phyloP scores from a whole-genome alignment of 2,329 filamentous ascomycete genomes.

The Tolypocladium sp. region DNA sequence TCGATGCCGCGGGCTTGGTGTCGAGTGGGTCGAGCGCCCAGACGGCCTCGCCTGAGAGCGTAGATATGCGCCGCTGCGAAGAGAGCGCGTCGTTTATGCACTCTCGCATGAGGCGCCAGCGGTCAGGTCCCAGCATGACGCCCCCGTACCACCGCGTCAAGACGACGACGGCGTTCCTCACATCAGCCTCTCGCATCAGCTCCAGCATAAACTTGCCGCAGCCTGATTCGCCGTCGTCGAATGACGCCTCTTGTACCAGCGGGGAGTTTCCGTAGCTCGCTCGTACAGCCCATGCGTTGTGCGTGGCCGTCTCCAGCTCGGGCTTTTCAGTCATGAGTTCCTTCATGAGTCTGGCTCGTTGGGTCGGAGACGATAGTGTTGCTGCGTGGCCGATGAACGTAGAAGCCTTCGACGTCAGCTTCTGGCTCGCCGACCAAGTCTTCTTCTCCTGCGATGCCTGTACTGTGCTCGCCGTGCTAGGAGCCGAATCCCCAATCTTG shows the following conservation, averaged over 20 bases:
- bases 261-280: conserved; percentile 26
- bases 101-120: conserved; percentile 53
- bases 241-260: conserved; percentile 38
- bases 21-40: conserved; percentile 52
- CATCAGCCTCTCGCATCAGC: conserved; percentile 40
- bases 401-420: conserved; percentile 42
- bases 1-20: conserved; percentile 29
- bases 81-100: conserved; percentile 46
- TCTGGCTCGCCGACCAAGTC: conserved; percentile 43
- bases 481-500: not conserved
- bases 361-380: conserved; percentile 24
- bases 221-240: conserved; percentile 54
- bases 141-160: conserved; percentile 56
- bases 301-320: conserved; percentile 42
- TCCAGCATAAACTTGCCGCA: conserved; percentile 48
- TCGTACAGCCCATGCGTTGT: conserved; percentile 46
- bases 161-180: conserved; percentile 45
- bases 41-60: conserved; percentile 39
- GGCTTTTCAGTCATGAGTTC: conserved; percentile 39
- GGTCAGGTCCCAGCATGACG: conserved; percentile 50
- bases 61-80: conserved; percentile 30
- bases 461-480: conserved; percentile 7
- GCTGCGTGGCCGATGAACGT: conserved; percentile 47
- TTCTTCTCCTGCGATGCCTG: conserved; percentile 11
- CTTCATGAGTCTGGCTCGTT: conserved; percentile 34